Evolutionary conservation across 768 basidiomycete species (phyloP).

Genomic region (Flagelloscypha sp.): DNA sequence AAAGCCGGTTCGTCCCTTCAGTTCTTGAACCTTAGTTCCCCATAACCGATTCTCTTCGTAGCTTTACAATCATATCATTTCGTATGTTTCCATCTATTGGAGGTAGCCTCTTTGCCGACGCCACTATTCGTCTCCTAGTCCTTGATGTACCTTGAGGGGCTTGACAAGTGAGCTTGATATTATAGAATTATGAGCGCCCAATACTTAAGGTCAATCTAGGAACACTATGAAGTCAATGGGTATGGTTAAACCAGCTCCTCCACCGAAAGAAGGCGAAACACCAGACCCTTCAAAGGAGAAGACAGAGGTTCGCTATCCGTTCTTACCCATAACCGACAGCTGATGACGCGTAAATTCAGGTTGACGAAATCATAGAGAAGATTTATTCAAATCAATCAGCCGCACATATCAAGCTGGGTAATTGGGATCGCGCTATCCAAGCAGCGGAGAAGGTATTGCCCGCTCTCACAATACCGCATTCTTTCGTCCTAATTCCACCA

Average conservation of each 20-base stretch:
- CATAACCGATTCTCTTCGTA: conserved; percentile 18
- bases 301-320: conserved; percentile 48
- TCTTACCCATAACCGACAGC: conserved; percentile 1
- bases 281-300: conserved; percentile 38
- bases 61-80: conserved; percentile 68
- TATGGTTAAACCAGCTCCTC: conserved; percentile 23
- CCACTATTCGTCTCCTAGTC: conserved; percentile 32
- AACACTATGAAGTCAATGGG: conserved; percentile 50
- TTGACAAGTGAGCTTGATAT: conserved; percentile 57
- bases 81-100: conserved; percentile 28
- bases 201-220: conserved; percentile 21
- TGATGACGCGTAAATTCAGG: conserved; percentile 32
- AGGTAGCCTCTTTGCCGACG: conserved; percentile 5
- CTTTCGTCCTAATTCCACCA: not conserved
- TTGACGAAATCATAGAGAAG: conserved; percentile 70
- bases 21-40: conserved; percentile 6
- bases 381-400: conserved; percentile 82
- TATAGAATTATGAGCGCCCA: not conserved
- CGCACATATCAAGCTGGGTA: conserved; percentile 71
- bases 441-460: conserved; percentile 66
- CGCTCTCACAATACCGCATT: not conserved
- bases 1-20: conserved; percentile 42
- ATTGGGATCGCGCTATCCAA: conserved; percentile 72
- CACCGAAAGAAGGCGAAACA: conserved; percentile 24
- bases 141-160: conserved; percentile 62